A percentile compares a stretch with the other conserved stretches of the same genome.
Conservation (phyloP, 805 yeast genomes). For the Helenozyma rhizophorensis region DNA sequence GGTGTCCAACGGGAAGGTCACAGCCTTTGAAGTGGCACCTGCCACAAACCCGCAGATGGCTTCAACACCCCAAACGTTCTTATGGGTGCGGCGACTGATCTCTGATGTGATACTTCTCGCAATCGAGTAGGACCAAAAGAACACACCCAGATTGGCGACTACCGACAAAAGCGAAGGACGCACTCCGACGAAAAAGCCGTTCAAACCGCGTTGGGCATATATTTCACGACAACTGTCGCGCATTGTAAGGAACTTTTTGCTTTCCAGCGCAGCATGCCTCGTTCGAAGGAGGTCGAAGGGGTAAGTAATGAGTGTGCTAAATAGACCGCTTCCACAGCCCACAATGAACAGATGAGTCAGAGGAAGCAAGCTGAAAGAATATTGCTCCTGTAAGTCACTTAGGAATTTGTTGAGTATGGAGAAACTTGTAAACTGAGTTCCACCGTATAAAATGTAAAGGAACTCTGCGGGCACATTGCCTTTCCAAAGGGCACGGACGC, state of each 20-base stretch:
- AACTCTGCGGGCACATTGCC: constrained; percentile 92
- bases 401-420: constrained; percentile 48
- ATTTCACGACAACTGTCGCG: constrained; percentile 23
- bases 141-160: constrained; percentile 66
- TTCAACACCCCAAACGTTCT: constrained; percentile 38
- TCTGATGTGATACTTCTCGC: constrained; percentile 34
- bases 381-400: constrained; percentile 21
- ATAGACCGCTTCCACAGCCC: constrained; percentile 75
- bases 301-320: constrained; percentile 71
- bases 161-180: constrained; percentile 55
- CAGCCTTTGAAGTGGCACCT: constrained; percentile 67
- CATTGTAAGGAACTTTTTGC: constrained; percentile 35
- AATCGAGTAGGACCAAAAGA: constrained; percentile 66
- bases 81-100: constrained; percentile 11
- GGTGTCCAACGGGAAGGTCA: constrained; percentile 84
- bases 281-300: constrained; percentile 92
- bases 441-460: constrained; percentile 83
- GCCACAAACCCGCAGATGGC: constrained; percentile 69
- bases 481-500: constrained; percentile 81
- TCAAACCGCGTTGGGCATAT: constrained; percentile 28
- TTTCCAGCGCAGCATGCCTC: constrained; percentile 65
- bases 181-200: constrained; percentile 49
- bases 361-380: constrained; percentile 23
- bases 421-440: constrained; percentile 74
- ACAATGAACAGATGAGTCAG: constrained; percentile 47